Base-by-base conservation (phyloP, 371 early-diverging fungal species). In the Mucor saturninus region DNA sequence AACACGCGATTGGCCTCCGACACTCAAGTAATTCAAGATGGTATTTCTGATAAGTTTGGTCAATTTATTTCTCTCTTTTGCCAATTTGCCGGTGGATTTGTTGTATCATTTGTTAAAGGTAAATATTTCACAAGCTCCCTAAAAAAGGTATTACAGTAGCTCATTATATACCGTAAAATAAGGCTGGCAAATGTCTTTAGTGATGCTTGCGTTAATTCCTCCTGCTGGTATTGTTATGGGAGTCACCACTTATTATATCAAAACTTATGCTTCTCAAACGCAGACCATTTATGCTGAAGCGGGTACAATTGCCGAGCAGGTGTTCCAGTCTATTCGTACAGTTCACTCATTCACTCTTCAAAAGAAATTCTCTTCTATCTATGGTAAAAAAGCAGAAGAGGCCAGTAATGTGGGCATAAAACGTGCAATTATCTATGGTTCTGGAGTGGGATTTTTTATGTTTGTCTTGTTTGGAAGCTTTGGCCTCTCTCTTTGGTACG, bases 301-400 rank as follows among this genome's bases (percentile, higher is more conserved):
- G 1, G 81, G 77, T 14, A 53, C 77, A 0, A 58, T 80, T 26
- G 77, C 76, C n/a, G 77, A 80, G 61, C 77, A 98, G 67, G 93
- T 86, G 0, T 81, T 98, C 52, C 73, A 90, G 4, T 83, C 88
- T 29, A 91, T 97, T 57, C 88, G 96, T 46, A 97, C 97, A 0
- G 90, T 96, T 29, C 86, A 85, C 48, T 84, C 96, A 1, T 96
- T 96, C 74, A 89, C 88, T 53, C 86, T 87, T 14, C 91, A 95
- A 73, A 71, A 81, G 21, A 84, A 90, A 8, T 87, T 92, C 62
- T 65, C 82, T 11, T 59, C 69, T 4, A 74, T 83, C 28, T 98
- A 93, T 76, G 71, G 75, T 26, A 53, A 45, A 1, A 70, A 86
- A 62, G 64, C 90, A 1, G 72, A 68, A 10, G 71, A 75, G 26